Percentiles rank a stretch among this genome's conserved stretches.
These are phyloP conservation scores for Thalassiosira mediterranea DNA, from an alignment of 352 stramenopile genomes.

Conservation along the genomic window DNA sequence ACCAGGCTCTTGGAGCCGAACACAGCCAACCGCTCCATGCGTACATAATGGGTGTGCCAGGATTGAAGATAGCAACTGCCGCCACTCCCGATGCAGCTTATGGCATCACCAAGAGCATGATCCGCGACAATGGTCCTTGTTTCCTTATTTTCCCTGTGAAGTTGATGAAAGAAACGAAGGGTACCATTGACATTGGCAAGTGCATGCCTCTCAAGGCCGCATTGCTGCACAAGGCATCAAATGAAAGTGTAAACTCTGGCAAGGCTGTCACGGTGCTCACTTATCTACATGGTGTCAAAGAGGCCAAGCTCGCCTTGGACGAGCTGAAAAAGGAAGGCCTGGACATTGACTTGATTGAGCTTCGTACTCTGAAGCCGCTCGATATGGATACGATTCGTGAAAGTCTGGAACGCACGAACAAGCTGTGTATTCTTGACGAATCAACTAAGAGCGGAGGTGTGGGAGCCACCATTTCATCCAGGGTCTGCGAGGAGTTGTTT, in stretches of 20 bases:
- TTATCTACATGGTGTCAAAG: constrained; percentile 90
- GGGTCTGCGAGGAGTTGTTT: constrained; percentile 88
- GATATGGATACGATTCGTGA: constrained; percentile 88
- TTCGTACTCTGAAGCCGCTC: constrained; percentile 88
- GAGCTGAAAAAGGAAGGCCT: constrained; percentile 84
- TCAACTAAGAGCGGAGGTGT: constrained; percentile 87
- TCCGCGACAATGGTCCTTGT: constrained; percentile 89
- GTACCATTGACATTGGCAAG: constrained; percentile 81
- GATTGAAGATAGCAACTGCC: constrained; percentile 89
- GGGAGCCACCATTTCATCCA: constrained; percentile 87
- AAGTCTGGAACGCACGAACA: constrained; percentile 86
- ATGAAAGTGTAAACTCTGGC: constrained; percentile 67
- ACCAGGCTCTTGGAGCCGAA: constrained; percentile 89
- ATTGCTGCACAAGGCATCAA: constrained; percentile 85
- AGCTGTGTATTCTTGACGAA: constrained; percentile 88
- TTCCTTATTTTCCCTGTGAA: constrained; percentile 90
- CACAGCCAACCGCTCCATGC: constrained; percentile 90
- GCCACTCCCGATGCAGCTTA: constrained; percentile 87
- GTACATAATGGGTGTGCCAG: constrained; percentile 91
- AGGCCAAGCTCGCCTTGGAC: constrained; percentile 83
- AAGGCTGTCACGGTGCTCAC: constrained; percentile 89
- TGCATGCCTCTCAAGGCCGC: constrained; percentile 87
- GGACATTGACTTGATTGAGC: constrained; percentile 90
- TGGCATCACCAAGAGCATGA: constrained; percentile 90
- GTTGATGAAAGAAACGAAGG: constrained; percentile 91